Percentiles rank a stretch among this genome's conserved stretches.
phyloP scores from a whole-genome alignment of 2,329 filamentous ascomycete species.

The Cladophialophora yegresii region DNA sequence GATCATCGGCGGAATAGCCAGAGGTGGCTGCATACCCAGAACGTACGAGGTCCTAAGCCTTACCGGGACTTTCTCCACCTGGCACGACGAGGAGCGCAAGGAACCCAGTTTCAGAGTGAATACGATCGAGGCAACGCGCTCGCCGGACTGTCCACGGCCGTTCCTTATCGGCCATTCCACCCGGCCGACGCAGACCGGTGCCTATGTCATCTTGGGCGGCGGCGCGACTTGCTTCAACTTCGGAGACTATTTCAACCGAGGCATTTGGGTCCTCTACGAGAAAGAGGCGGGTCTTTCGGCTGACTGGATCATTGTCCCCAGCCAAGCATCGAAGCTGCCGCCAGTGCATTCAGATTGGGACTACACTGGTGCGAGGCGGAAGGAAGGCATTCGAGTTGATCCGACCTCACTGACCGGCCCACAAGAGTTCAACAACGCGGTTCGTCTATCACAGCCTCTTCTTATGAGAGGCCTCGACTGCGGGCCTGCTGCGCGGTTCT shows the following conservation, averaged over 20 bases:
- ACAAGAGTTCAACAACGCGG: constrained; percentile 5
- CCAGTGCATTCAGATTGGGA: constrained; percentile 11
- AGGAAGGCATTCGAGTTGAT: constrained; percentile 11
- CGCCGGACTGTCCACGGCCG: constrained; percentile 54
- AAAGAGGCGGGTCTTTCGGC: constrained; percentile 36
- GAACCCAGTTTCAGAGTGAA: constrained; percentile 36
- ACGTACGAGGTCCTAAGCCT: constrained; percentile 57
- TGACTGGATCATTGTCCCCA: constrained; percentile 41
- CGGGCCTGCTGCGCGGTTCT: constrained; percentile 67
- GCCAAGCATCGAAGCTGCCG: constrained; percentile 13
- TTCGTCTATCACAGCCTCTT: constrained; percentile 16
- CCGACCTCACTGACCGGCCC: neutral
- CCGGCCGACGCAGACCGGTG: constrained; percentile 49
- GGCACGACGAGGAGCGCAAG: constrained; percentile 30
- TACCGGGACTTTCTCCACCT: constrained; percentile 33
- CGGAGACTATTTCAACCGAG: constrained; percentile 78
- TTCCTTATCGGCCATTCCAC: constrained; percentile 70
- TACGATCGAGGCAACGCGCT: constrained; percentile 36
- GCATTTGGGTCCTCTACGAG: constrained; percentile 54
- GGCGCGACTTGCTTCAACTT: constrained; percentile 90
- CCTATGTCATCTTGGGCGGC: constrained; percentile 69
- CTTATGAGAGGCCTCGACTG: constrained; percentile 63
- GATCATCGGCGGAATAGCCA: constrained; percentile 56
- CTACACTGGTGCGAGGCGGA: constrained; percentile 3
- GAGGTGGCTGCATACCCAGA: constrained; percentile 42